Evolutionary conservation across 2,329 filamentous ascomycete genomes (phyloP).

Genomic region (Allantophomopsis cytisporea): DNA sequence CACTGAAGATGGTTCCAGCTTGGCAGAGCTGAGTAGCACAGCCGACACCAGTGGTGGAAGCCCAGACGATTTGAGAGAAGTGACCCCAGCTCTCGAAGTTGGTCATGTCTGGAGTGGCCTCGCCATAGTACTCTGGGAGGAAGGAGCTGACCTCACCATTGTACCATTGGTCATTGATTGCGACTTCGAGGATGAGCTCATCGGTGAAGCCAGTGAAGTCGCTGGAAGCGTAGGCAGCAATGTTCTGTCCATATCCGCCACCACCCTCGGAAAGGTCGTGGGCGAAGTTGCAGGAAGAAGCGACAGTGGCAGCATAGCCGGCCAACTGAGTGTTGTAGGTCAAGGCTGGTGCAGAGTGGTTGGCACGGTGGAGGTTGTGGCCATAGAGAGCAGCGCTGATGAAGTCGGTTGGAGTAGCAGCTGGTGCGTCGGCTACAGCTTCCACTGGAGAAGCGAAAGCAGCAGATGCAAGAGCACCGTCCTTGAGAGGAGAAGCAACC

Average conservation of each 20-base stretch:
- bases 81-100: slow-evolving; percentile 59
- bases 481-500: too few species aligned
- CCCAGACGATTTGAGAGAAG: slow-evolving; percentile 67
- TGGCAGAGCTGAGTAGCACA: slow-evolving; percentile 45
- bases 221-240: slow-evolving; percentile 43
- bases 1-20: slow-evolving; percentile 24
- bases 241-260: slow-evolving; percentile 79
- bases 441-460: slow-evolving; percentile 7
- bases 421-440: not conserved
- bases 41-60: slow-evolving; percentile 44
- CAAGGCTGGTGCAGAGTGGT: slow-evolving; percentile 57
- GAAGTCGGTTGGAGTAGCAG: slow-evolving; percentile 9
- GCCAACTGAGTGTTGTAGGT: slow-evolving; percentile 51
- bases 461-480: not conserved
- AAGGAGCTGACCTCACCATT: slow-evolving; percentile 56
- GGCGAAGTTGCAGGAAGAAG: slow-evolving; percentile 51
- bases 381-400: slow-evolving; percentile 40
- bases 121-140: slow-evolving; percentile 42
- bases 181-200: slow-evolving; percentile 41
- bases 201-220: slow-evolving; percentile 27
- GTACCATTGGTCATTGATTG: slow-evolving; percentile 80
- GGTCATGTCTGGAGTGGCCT: slow-evolving; percentile 41
- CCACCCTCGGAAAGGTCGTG: slow-evolving; percentile 46
- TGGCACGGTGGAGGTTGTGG: slow-evolving; percentile 75
- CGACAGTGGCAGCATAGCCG: slow-evolving; percentile 46